Conservation (phyloP, 495 filamentous ascomycete species). For the Hypoxylon subgilvum region DNA sequence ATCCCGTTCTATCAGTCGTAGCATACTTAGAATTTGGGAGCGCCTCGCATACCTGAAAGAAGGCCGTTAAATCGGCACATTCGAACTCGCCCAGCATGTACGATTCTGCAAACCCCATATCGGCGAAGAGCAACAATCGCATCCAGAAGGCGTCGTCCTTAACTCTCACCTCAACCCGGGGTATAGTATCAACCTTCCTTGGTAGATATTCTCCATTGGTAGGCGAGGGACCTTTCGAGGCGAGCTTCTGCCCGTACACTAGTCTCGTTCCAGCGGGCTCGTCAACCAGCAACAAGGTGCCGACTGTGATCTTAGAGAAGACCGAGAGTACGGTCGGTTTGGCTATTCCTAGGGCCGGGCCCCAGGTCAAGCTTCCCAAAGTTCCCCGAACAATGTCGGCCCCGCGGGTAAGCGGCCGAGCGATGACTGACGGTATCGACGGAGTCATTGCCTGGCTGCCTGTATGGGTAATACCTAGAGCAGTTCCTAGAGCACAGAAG, state of each 20-base stretch:
- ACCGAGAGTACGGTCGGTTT: constrained; percentile 47
- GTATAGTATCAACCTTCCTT: constrained; percentile 33
- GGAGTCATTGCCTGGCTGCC: constrained; percentile 28
- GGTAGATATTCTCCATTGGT: constrained; percentile 33
- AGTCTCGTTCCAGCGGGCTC: constrained; percentile 40
- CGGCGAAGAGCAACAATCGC: constrained; percentile 66
- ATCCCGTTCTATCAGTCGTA: constrained; percentile 3
- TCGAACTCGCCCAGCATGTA: constrained; percentile 74
- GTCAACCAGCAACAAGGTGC: constrained; percentile 51
- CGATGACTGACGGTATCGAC: constrained; percentile 33
- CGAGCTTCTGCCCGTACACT: constrained; percentile 41
- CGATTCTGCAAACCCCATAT: constrained; percentile 77
- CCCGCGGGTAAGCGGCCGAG: constrained; percentile 35
- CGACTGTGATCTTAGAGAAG: constrained; percentile 50
- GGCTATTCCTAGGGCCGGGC: constrained; percentile 47
- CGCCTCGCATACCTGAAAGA: constrained; percentile 62
- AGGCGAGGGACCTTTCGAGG: constrained; percentile 25
- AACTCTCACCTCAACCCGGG: constrained; percentile 56
- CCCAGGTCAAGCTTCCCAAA: constrained; percentile 48
- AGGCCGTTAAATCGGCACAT: constrained; percentile 64
- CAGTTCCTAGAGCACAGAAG: no score
- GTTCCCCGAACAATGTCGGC: constrained; percentile 43
- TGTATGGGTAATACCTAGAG: no score
- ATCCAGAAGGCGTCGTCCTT: constrained; percentile 70
- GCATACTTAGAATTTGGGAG: constrained; percentile 2